Conservation (phyloP, 2,329 filamentous ascomycete species). For the Sclerotinia sclerotiorum region DNA sequence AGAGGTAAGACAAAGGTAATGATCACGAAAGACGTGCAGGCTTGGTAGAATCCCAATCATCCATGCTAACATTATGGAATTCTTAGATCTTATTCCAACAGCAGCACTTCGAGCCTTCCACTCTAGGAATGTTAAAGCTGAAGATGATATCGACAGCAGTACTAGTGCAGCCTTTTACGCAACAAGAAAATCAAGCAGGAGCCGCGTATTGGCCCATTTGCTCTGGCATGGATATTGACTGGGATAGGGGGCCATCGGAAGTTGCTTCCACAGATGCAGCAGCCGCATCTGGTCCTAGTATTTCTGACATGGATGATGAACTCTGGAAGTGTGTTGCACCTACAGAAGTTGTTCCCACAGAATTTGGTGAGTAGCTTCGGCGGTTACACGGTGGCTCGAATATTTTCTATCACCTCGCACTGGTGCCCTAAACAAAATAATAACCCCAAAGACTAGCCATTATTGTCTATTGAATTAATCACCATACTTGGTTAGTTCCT, state of each 20-base stretch:
- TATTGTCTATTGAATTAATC: not conserved
- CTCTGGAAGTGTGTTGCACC: not conserved
- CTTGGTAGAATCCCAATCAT: not conserved
- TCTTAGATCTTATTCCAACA: not conserved
- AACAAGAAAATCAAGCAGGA: not conserved
- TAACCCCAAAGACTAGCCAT: not conserved
- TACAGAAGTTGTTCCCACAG: not conserved
- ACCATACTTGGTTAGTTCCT: not conserved
- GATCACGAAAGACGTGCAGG: not conserved
- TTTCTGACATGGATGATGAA: not conserved
- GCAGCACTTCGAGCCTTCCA: not conserved
- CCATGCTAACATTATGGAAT: not conserved
- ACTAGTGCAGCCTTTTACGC: not conserved
- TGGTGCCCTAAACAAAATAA: not conserved
- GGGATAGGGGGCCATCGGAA: not conserved
- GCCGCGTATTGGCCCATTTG: not conserved
- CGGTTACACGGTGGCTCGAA: not conserved
- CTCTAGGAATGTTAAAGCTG: not conserved
- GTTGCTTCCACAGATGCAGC: not conserved
- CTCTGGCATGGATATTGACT: not conserved
- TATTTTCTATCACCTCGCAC: not conserved
- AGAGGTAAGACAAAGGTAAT: not conserved
- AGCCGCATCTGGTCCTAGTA: not conserved
- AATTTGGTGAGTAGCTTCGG: not conserved
- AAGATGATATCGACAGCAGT: not conserved